phyloP scores from a whole-genome alignment of 208 protist genomes.

The Leishmania tarentolae region DNA sequence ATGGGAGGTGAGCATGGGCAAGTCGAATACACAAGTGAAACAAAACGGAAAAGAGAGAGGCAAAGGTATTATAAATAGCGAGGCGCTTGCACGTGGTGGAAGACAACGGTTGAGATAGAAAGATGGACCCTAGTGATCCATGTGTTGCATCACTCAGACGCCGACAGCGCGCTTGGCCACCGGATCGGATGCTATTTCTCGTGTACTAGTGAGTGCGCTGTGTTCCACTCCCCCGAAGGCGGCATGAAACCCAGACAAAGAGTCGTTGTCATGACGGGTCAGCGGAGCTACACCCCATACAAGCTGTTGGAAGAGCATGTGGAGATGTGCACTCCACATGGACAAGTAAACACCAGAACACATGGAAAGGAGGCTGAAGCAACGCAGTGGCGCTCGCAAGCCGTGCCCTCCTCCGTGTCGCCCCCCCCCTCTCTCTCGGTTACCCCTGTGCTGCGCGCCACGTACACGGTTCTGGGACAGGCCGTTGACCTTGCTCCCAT shows the following conservation, averaged over 20 bases:
- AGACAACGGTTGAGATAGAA: not conserved
- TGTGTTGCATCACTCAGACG: not conserved
- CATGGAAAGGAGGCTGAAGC: not conserved
- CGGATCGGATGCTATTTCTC: not conserved
- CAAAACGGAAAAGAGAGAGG: not conserved
- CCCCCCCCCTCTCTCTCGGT: no score
- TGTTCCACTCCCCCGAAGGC: not conserved
- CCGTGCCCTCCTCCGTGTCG: not conserved
- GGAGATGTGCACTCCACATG: not conserved
- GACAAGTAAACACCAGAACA: not conserved
- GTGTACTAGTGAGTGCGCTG: not conserved
- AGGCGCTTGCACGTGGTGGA: not conserved
- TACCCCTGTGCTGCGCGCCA: not conserved
- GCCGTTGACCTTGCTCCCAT: not conserved
- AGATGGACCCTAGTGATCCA: not conserved
- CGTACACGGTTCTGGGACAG: not conserved
- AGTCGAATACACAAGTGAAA: not conserved
- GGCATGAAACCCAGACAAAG: not conserved
- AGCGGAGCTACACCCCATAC: not conserved
- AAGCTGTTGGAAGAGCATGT: not conserved
- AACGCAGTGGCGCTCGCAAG: not conserved
- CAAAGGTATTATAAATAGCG: not conserved
- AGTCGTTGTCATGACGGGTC: not conserved
- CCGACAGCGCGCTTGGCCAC: not conserved
- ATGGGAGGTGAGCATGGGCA: not conserved